phyloP scores from a whole-genome alignment of 768 basidiomycete species.

The Infundibulicybe gibba region DNA sequence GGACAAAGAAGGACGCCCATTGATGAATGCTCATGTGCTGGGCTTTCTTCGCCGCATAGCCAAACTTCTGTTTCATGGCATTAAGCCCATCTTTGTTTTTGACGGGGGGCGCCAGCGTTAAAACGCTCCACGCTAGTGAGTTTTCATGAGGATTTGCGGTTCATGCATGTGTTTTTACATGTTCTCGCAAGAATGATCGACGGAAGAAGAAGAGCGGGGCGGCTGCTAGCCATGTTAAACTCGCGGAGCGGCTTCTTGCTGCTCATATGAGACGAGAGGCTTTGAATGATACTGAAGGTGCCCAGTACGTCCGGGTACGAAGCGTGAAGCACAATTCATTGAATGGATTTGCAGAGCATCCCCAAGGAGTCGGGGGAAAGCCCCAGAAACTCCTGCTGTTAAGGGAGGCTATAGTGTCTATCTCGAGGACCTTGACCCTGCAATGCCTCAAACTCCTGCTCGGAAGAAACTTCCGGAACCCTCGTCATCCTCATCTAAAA shows the following conservation, averaged over 20 bases:
- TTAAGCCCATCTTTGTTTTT: slow-evolving; percentile 98
- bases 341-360: slow-evolving; percentile 7
- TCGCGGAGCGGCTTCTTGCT: slow-evolving; percentile 90
- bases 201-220: slow-evolving; percentile 92
- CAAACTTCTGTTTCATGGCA: slow-evolving; percentile 95
- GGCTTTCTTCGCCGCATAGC: slow-evolving; percentile 88
- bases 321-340: not conserved
- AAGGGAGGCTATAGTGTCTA: slow-evolving; percentile 79
- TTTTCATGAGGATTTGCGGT: not conserved
- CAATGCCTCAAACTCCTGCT: slow-evolving; percentile 50
- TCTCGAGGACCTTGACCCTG: slow-evolving; percentile 76
- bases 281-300: slow-evolving; percentile 44
- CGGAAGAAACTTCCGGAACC: slow-evolving; percentile 29
- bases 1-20: slow-evolving; percentile 87
- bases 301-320: not conserved
- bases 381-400: slow-evolving; percentile 38
- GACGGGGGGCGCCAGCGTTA: slow-evolving; percentile 93
- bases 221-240: slow-evolving; percentile 75
- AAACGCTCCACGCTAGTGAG: slow-evolving; percentile 88
- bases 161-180: not conserved
- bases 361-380: slow-evolving; percentile 36
- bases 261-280: slow-evolving; percentile 92
- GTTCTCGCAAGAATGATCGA: slow-evolving; percentile 62
- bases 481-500: slow-evolving; percentile 53
- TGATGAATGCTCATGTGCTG: slow-evolving; percentile 92